These are phyloP conservation scores for Hysterangium stoloniferum DNA, from an alignment of 768 basidiomycete genomes.

Conservation along the genomic window DNA sequence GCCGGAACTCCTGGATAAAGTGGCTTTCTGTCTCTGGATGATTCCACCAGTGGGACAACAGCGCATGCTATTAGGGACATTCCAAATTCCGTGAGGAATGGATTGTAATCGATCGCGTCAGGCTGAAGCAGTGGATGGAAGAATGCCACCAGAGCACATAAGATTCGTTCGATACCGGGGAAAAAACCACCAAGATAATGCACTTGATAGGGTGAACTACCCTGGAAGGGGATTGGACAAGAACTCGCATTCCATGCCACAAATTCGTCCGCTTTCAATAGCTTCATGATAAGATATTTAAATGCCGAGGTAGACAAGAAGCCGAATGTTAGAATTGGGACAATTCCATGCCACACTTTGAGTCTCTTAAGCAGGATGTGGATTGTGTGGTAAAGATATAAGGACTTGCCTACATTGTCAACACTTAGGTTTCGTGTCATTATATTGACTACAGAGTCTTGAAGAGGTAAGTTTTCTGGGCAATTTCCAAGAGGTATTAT, in stretches of 20 bases:
- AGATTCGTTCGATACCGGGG: not conserved
- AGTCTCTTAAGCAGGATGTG: no score
- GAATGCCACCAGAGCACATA: slow-evolving; percentile 6
- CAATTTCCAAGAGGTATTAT: no score
- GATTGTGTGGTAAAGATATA: no score
- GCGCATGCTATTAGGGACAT: not conserved
- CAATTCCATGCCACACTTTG: not conserved
- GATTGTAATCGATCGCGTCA: not conserved
- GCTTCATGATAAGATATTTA: not conserved
- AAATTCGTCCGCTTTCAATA: not conserved
- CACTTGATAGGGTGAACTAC: not conserved
- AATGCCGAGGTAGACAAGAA: not conserved
- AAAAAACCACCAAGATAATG: not conserved
- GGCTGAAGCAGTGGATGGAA: not conserved
- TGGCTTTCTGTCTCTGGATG: not conserved
- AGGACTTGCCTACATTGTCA: no score
- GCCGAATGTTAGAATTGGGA: not conserved
- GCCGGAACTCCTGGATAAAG: not conserved
- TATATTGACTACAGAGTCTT: no score
- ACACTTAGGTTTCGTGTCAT: no score
- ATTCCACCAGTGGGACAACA: slow-evolving; percentile 1
- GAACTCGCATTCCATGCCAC: not conserved
- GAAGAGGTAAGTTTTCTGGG: no score
- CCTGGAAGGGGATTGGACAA: not conserved
- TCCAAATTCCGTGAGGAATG: not conserved